phyloP scores from a whole-genome alignment of 805 yeast species.

The Vanderwaltozyma tropicalis region DNA sequence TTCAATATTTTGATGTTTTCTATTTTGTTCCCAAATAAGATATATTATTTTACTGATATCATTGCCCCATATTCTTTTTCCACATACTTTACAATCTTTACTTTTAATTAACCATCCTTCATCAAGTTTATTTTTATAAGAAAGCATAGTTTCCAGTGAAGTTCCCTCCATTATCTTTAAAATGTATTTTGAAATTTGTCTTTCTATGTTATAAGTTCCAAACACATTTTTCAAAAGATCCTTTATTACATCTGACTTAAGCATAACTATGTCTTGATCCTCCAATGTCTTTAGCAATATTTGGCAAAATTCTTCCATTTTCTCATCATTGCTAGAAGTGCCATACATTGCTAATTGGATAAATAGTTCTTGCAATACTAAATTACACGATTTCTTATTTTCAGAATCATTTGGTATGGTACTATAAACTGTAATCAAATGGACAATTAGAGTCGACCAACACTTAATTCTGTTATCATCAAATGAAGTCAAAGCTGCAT shows the following conservation, averaged over 20 bases:
- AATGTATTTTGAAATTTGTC: constrained; percentile 41
- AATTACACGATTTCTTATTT: constrained; percentile 7
- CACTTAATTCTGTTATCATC: constrained; percentile 6
- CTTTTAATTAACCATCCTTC: constrained; percentile 56
- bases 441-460: constrained; percentile 20
- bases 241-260: constrained; percentile 50
- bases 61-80: constrained; percentile 61
- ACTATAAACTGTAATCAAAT: constrained; percentile 12
- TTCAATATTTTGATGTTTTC: constrained; percentile 14
- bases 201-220: constrained; percentile 54
- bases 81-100: constrained; percentile 67
- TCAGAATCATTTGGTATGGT: neutral
- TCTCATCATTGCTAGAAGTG: constrained; percentile 9
- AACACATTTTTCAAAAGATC: constrained; percentile 53
- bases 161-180: constrained; percentile 47
- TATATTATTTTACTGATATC: constrained; percentile 41
- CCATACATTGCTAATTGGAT: constrained; percentile 14
- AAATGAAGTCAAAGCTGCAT: neutral
- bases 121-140: constrained; percentile 32
- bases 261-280: constrained; percentile 35
- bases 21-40: constrained; percentile 46
- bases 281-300: constrained; percentile 48
- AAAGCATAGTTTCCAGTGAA: constrained; percentile 37
- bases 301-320: constrained; percentile 36
- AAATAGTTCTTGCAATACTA: constrained; percentile 14